Base-by-base conservation (phyloP, 2,329 filamentous ascomycete species). In the Karstenula rhodostoma region DNA sequence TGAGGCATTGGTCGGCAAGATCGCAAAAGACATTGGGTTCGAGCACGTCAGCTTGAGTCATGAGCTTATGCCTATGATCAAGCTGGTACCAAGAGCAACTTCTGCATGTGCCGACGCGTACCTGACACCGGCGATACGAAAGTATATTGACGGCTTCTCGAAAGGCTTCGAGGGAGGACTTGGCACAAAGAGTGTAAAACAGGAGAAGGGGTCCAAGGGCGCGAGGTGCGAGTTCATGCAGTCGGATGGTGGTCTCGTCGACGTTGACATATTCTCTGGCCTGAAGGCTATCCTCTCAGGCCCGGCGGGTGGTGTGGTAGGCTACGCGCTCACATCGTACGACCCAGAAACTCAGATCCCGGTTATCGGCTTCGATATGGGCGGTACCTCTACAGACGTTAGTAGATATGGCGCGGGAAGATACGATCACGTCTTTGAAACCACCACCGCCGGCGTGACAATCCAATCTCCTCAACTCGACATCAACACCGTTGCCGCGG, bases 281-380 rank as follows among this genome's bases (percentile, higher is more conserved):
- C 80, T 97, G 4, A 89, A 90, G 69, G 93, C 93, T 2, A 96
- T 97, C 60, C 76, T 97, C 2, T 96, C 92, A 0, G 94, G 94
- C 0, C 94, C 94, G 1, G 94, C 94, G n/a, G 94, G 93, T 33
- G 94, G 94, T 43, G 94, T 97, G 0, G 93, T 97, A 0, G 94
- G 94, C 4, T 97, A 97, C 76, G 93, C 94, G 19, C 87, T 94
- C 22, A 97, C 94, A 0, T 95, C 91, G 1, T 97, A 95, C 75
- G 94, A 97, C 66, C 85, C 90, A 0, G 83, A 90, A 53, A 95
- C 92, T 4, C 91, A 89, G 73, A 92, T 87, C 0, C 93, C 93
- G 0, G 91, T 97, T 4, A 97, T 97, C 70, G 94, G 94, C 0
- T 97, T 97, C 71, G 94, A 97, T 68, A 97, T 97, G 94, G 93